phyloP scores from a whole-genome alignment of 805 yeast genomes.

The Metschnikowia reukaufii region DNA sequence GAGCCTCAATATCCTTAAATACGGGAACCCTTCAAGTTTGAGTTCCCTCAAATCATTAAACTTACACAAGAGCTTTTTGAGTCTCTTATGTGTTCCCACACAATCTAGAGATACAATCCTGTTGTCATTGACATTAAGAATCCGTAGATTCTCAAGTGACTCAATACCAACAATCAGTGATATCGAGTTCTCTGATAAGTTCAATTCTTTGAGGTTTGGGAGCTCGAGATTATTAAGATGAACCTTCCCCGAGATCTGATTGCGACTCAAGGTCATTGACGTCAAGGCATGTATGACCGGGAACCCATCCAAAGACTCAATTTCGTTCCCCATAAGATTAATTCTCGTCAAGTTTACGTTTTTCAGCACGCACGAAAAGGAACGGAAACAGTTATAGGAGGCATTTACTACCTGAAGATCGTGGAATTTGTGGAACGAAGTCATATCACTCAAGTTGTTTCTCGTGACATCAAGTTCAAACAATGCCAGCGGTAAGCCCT shows the following conservation, averaged over 20 bases:
- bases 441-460: constrained; percentile 41
- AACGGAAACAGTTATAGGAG: constrained; percentile 36
- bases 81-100: constrained; percentile 22
- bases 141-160: constrained; percentile 32
- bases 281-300: constrained; percentile 39
- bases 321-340: constrained; percentile 36
- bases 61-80: constrained; percentile 41
- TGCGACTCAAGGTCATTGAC: constrained; percentile 42
- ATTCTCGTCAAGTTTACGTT: constrained; percentile 46
- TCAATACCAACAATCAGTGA: constrained; percentile 35
- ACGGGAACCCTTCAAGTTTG: constrained; percentile 35
- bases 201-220: constrained; percentile 44
- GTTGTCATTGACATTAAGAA: constrained; percentile 46
- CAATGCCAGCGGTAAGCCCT: constrained; percentile 45
- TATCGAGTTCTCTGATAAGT: constrained; percentile 44
- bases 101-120: constrained; percentile 26
- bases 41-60: constrained; percentile 36
- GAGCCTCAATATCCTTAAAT: constrained; percentile 42
- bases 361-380: constrained; percentile 34
- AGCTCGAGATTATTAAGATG: constrained; percentile 37
- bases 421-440: constrained; percentile 40
- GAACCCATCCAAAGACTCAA: constrained; percentile 39
- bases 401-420: constrained; percentile 46
- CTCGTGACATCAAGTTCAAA: constrained; percentile 39
- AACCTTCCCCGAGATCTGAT: constrained; percentile 38